These are phyloP conservation scores for Meyerozyma athensensis DNA, from an alignment of 1,139 yeast genomes.

Conservation along the genomic window DNA sequence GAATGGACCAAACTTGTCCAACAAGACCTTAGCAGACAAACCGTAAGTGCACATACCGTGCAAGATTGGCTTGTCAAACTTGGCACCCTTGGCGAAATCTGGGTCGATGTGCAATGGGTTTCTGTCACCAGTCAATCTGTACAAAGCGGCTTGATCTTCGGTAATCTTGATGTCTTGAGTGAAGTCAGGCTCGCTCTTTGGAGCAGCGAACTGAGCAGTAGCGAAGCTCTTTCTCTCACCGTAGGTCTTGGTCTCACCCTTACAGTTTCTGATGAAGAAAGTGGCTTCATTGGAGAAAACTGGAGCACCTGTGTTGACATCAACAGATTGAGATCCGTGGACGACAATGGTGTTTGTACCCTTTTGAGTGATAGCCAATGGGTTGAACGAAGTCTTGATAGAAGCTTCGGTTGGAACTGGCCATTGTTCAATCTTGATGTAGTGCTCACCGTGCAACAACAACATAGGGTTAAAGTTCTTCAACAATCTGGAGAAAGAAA, in stretches of 20 bases:
- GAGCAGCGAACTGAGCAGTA: conserved; percentile 60
- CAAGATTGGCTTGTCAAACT: conserved; percentile 80
- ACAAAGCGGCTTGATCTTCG: conserved; percentile 79
- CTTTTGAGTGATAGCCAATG: conserved; percentile 78
- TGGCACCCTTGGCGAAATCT: conserved; percentile 80
- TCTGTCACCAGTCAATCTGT: conserved; percentile 89
- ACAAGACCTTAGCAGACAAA: conserved; percentile 67
- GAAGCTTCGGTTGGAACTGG: conserved; percentile 75
- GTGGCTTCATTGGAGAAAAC: conserved; percentile 82
- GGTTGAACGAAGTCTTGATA: conserved; percentile 56
- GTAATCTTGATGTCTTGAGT: conserved; percentile 56
- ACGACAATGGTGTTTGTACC: conserved; percentile 84
- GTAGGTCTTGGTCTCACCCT: conserved; percentile 53
- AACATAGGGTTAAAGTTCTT: conserved; percentile 85
- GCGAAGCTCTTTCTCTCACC: conserved; percentile 54
- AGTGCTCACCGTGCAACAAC: conserved; percentile 94
- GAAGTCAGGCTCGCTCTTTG: conserved; percentile 65
- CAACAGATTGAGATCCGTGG: conserved; percentile 69
- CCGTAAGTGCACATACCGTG: conserved; percentile 94
- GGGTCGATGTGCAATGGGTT: conserved; percentile 97
- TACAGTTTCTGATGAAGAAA: conserved; percentile 79
- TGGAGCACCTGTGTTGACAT: conserved; percentile 63
- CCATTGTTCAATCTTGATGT: conserved; percentile 69
- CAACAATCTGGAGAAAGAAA: conserved; percentile 54
- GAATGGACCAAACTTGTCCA: conserved; percentile 77